These are phyloP conservation scores for Begonia peltatifolia DNA, from an alignment of 306 rosid species.

Conservation along the genomic window DNA sequence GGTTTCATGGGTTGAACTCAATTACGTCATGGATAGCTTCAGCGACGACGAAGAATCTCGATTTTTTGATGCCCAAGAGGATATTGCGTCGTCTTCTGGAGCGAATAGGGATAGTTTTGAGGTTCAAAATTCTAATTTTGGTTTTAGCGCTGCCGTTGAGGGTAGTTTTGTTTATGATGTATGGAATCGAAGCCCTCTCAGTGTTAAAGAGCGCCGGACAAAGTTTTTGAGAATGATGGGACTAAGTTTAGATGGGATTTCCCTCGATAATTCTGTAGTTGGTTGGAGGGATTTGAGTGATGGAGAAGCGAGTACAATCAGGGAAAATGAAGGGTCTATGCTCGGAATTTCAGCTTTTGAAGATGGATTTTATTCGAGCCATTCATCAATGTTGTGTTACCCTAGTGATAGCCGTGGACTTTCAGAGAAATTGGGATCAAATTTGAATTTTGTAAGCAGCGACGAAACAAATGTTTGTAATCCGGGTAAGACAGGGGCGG, in stretches of 20 bases:
- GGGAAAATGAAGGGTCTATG: constrained; percentile 21
- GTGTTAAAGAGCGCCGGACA: constrained; percentile 60
- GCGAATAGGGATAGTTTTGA: constrained; percentile 21
- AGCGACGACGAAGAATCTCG: constrained; percentile 52
- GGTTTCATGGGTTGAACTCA: constrained; percentile 81
- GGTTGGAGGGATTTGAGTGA: constrained; percentile 14
- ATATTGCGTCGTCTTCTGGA: constrained; percentile 37
- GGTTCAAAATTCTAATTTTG: constrained; percentile 16
- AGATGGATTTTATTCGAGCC: constrained; percentile 44
- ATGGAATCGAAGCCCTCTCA: constrained; percentile 60
- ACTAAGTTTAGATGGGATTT: constrained; percentile 22
- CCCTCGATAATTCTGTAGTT: constrained; percentile 12
- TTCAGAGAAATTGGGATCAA: constrained; percentile 19
- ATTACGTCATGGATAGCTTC: constrained; percentile 56
- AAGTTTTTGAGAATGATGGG: constrained; percentile 55
- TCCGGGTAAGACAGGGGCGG: too few relatives aligned
- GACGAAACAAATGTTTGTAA: too few relatives aligned
- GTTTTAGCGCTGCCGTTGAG: constrained; percentile 9
- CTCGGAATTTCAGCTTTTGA: constrained; percentile 9
- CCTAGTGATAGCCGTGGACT: constrained; percentile 13
- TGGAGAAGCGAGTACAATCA: constrained; percentile 24
- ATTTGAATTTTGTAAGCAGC: too few relatives aligned
- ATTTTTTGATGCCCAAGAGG: constrained; percentile 83
- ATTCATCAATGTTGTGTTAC: constrained; percentile 37
- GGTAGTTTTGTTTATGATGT: constrained; percentile 32